phyloP scores from a whole-genome alignment of 257 asterid genomes.

The Datura wrightii region DNA sequence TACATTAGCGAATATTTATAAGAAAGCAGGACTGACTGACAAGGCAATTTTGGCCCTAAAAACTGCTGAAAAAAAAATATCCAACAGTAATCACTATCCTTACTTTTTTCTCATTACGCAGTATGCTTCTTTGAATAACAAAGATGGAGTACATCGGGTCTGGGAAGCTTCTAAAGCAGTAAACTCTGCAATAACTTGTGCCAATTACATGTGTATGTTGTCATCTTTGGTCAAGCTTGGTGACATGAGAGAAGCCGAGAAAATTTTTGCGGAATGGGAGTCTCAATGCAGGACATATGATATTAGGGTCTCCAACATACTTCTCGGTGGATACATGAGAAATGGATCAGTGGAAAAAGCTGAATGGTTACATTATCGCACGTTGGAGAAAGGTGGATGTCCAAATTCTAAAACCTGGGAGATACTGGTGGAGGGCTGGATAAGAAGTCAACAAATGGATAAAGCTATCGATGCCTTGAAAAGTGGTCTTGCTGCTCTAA shows the following conservation, averaged over 20 bases:
- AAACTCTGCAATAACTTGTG: conserved; percentile 39
- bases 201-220: conserved; percentile 50
- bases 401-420: conserved; percentile 57
- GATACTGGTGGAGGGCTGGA: conserved; percentile 51
- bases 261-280: conserved; percentile 46
- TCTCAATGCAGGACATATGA: conserved; percentile 44
- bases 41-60: conserved; percentile 43
- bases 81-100: conserved; percentile 43
- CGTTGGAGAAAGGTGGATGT: conserved; percentile 44
- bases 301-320: conserved; percentile 49
- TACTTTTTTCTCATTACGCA: conserved; percentile 45
- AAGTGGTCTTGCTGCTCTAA: conserved; percentile 33
- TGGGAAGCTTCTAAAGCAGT: conserved; percentile 47
- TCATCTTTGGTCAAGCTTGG: conserved; percentile 50
- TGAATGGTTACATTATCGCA: conserved; percentile 39
- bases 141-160: conserved; percentile 45
- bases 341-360: conserved; percentile 41
- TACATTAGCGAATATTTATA: conserved; percentile 48
- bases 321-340: conserved; percentile 52
- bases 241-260: conserved; percentile 40
- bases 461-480: conserved; percentile 41
- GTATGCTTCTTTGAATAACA: conserved; percentile 44
- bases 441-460: conserved; percentile 39
- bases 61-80: conserved; percentile 46
- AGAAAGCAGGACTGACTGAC: conserved; percentile 34